Conservation (phyloP, 1,284 basidiomycete genomes). For the Marasmius tenuissimus region DNA sequence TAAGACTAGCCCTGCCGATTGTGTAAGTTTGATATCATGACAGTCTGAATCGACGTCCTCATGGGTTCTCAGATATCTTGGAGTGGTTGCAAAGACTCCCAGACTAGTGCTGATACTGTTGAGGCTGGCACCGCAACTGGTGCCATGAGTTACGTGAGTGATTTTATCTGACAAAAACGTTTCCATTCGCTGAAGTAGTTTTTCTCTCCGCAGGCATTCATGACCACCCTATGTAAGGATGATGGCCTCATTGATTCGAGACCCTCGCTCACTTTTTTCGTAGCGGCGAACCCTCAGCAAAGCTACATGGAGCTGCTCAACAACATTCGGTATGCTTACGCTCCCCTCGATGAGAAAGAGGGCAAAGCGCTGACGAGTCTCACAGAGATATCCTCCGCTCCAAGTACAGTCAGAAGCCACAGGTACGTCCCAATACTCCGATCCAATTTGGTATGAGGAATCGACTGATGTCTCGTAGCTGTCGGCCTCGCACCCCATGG, state of each 20-base stretch:
- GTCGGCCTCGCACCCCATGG: constrained; percentile 78
- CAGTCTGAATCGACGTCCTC: neutral
- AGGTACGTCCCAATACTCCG: constrained; percentile 36
- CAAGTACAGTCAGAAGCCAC: constrained; percentile 87
- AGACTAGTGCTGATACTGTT: constrained; percentile 89
- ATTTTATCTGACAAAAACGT: neutral
- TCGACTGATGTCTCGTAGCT: constrained; percentile 37
- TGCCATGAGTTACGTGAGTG: constrained; percentile 78
- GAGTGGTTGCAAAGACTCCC: constrained; percentile 91
- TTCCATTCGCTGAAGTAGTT: neutral
- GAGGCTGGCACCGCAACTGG: constrained; percentile 85
- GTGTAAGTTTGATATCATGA: constrained; percentile 32
- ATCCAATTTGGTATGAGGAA: constrained; percentile 15
- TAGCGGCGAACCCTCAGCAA: constrained; percentile 67
- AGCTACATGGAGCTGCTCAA: constrained; percentile 81
- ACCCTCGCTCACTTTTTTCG: constrained; percentile 4
- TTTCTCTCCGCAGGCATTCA: constrained; percentile 63
- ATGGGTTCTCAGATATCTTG: constrained; percentile 56
- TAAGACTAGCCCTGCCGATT: constrained; percentile 78
- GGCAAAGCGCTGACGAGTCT: neutral
- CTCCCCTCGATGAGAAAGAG: neutral
- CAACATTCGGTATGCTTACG: constrained; percentile 52
- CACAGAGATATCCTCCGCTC: constrained; percentile 51
- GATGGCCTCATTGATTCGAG: neutral
- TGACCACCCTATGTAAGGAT: constrained; percentile 56